These are phyloP conservation scores for Mycena chlorophos DNA, from an alignment of 768 basidiomycete genomes.

Conservation along the genomic window DNA sequence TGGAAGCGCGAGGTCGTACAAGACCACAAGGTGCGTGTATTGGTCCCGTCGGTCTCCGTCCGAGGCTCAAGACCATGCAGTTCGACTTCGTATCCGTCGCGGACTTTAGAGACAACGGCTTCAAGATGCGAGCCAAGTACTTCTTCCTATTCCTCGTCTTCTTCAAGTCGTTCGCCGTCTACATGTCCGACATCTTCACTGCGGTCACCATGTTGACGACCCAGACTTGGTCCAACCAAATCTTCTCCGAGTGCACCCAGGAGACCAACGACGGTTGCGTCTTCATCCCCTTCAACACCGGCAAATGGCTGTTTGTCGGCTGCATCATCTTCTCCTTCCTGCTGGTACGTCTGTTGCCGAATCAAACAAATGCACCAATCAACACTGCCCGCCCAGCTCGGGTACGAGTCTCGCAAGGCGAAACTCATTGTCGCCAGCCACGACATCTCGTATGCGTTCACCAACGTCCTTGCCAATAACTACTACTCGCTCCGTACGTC, in stretches of 20 bases:
- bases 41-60: neutral
- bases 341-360: slow-evolving; percentile 54
- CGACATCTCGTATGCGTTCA: slow-evolving; percentile 98
- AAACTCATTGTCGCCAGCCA: slow-evolving; percentile 93
- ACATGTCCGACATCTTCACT: slow-evolving; percentile 96
- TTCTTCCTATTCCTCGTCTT: slow-evolving; percentile 90
- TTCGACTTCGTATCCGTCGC: slow-evolving; percentile 95
- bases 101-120: slow-evolving; percentile 89
- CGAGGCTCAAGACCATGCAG: slow-evolving; percentile 40
- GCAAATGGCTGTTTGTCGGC: slow-evolving; percentile 95
- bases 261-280: slow-evolving; percentile 65
- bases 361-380: no score
- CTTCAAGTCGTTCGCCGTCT: slow-evolving; percentile 95
- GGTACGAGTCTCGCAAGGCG: slow-evolving; percentile 88
- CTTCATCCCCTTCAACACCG: slow-evolving; percentile 82
- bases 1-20: slow-evolving; percentile 98
- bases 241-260: slow-evolving; percentile 68
- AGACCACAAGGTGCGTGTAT: slow-evolving; percentile 91
- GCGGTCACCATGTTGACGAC: slow-evolving; percentile 96
- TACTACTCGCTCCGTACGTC: slow-evolving; percentile 91
- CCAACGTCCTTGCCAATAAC: slow-evolving; percentile 94
- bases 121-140: slow-evolving; percentile 83
- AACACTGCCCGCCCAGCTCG: no score
- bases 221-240: slow-evolving; percentile 86
- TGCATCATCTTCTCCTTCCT: slow-evolving; percentile 99